phyloP scores from a whole-genome alignment of 805 yeast genomes.

The Wickerhamiella shivajii region DNA sequence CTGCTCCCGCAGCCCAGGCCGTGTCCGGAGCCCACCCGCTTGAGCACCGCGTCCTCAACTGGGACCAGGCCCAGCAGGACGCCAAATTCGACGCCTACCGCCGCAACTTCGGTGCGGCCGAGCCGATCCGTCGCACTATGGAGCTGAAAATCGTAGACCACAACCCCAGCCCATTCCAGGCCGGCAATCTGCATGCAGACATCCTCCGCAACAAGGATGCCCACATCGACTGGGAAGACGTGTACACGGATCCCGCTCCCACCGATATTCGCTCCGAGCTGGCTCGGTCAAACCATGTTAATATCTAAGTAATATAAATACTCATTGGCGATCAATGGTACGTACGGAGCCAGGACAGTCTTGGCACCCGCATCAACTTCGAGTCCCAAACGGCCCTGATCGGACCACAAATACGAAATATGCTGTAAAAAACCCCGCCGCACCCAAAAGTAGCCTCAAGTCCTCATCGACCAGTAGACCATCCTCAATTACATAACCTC shows the following conservation, averaged over 20 bases:
- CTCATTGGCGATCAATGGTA: no score
- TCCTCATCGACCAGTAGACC: no score
- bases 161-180: slow-evolving; percentile 27
- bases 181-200: slow-evolving; percentile 53
- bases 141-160: slow-evolving; percentile 60
- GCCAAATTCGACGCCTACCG: slow-evolving; percentile 64
- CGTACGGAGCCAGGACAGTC: no score
- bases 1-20: slow-evolving; percentile 21
- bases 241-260: slow-evolving; percentile 30
- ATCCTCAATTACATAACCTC: no score
- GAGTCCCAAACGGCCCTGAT: no score
- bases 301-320: no score
- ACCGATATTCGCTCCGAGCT: slow-evolving; percentile 2
- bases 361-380: no score
- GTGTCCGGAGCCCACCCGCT: slow-evolving; percentile 51
- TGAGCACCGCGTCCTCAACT: slow-evolving; percentile 55
- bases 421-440: no score
- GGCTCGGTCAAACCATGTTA: no score
- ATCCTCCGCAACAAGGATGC: slow-evolving; percentile 67
- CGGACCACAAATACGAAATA: no score
- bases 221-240: slow-evolving; percentile 84
- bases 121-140: slow-evolving; percentile 84
- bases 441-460: no score
- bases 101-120: slow-evolving; percentile 81
- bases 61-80: slow-evolving; percentile 67